phyloP scores from a whole-genome alignment of 2,329 filamentous ascomycete genomes.

The Clarireedia homoeocarpa region DNA sequence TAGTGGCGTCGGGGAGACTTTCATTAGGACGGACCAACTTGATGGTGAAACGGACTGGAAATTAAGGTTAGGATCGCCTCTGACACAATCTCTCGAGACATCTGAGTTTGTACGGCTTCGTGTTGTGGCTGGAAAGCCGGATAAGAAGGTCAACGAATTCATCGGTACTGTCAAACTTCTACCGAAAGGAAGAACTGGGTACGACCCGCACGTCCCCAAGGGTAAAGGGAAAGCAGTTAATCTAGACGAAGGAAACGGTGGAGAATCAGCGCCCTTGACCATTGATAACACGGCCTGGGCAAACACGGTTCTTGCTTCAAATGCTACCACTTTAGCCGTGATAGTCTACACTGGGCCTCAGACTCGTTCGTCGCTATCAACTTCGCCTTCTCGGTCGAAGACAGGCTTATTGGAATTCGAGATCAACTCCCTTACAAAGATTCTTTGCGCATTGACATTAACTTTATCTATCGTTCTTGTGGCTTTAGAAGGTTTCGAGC shows the following conservation, averaged over 20 bases:
- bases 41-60: constrained; percentile 99
- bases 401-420: constrained; percentile 90
- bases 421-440: constrained; percentile 96
- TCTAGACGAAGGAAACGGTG: constrained; percentile 26
- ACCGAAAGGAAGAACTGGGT: constrained; percentile 44
- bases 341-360: constrained; percentile 93
- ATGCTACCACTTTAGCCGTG: constrained; percentile 78
- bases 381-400: constrained; percentile 85
- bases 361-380: constrained; percentile 88
- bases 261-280: constrained; percentile 63
- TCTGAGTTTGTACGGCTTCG: constrained; percentile 62
- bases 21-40: constrained; percentile 93
- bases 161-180: constrained; percentile 77
- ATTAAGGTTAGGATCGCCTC: constrained; percentile 73
- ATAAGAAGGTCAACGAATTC: constrained; percentile 92
- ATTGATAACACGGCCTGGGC: constrained; percentile 99
- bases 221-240: constrained; percentile 10
- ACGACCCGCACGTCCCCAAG: constrained; percentile 35
- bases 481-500: constrained; percentile 73
- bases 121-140: constrained; percentile 81
- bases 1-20: constrained; percentile 63
- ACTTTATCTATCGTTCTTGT: constrained; percentile 82
- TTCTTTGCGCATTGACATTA: constrained; percentile 82
- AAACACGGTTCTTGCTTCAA: constrained; percentile 93
- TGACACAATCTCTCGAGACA: constrained; percentile 71